Base-by-base conservation (phyloP, 2,329 filamentous ascomycete genomes). In the Epichloe uncinata region DNA sequence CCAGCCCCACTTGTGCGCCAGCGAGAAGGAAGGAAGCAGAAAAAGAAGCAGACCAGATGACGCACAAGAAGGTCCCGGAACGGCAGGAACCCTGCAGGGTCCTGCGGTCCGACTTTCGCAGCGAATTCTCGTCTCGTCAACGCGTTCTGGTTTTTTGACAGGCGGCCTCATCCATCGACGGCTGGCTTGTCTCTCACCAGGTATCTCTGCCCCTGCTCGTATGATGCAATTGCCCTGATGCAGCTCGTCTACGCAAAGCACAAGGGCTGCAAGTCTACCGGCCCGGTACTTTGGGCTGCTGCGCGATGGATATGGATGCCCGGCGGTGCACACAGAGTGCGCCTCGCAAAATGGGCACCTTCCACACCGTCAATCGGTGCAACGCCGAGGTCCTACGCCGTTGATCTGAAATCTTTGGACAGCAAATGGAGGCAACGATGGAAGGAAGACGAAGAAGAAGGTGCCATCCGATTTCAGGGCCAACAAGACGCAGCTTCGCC, bases 401-500 rank as follows among this genome's bases (percentile, higher is more conserved):
- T 79, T 46, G 66, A 79, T 53, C 64, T 79, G 18, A 65, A 63
- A 9, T 64, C 69, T 4, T 60, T 79, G 18, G 65, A 69, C 49
- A 50, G 63, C 48, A 78, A 78, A 65, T 80, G 77, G 77, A 72
- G 71, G 3, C 60, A 66, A 41, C 63, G 58, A 54, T 78, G 75
- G 74, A 56, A 58, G 9, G 59, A 60, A 15, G 51, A 56, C 9
- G 49, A 54, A 5, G 58, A 60, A 12, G 48, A 57, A 7, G 49
- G 53, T 11, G 36, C 45, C 54, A 53, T n/a, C 54, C 22, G 42
- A 53, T 26, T 12, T 55, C 35, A 18, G 37, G 55, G 47, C 12
- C 53, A 51, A 45, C 48, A 56, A 53, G 57, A 55, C 34, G 44
- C 52, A 34, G 33, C 36, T 33, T 49, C 65, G 36, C 57, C 66